These are phyloP conservation scores for Talaromyces liani DNA, from an alignment of 495 filamentous ascomycete genomes.

Conservation along the genomic window DNA sequence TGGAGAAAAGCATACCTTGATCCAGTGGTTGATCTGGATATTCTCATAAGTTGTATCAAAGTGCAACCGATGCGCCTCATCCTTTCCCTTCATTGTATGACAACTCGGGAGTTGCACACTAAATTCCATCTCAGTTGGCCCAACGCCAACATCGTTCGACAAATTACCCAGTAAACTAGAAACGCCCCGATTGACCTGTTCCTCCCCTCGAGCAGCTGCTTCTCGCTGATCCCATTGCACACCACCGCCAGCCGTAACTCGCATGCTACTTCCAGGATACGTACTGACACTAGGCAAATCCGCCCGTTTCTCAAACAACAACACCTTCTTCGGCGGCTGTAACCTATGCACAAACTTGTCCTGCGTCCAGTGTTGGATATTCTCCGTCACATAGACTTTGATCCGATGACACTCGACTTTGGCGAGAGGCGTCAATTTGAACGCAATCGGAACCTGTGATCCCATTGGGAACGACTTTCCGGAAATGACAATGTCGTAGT, in stretches of 20 bases:
- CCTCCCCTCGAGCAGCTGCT: constrained; percentile 52
- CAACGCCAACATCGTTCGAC: constrained; percentile 55
- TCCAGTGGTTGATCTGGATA: constrained; percentile 97
- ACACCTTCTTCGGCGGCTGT: constrained; percentile 73
- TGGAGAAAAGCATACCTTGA: constrained; percentile 61
- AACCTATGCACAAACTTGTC: constrained; percentile 84
- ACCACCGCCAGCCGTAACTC: constrained; percentile 76
- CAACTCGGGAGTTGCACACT: constrained; percentile 92
- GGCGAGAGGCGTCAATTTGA: constrained; percentile 91
- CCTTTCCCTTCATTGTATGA: constrained; percentile 71
- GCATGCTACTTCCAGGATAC: constrained; percentile 72
- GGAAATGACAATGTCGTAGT: constrained; percentile 98
- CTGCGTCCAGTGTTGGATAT: constrained; percentile 84
- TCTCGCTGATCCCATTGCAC: constrained; percentile 54
- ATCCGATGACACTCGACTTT: constrained; percentile 97
- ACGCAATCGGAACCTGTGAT: constrained; percentile 88
- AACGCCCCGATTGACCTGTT: constrained; percentile 43
- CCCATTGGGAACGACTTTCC: constrained; percentile 97
- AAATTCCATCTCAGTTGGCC: constrained; percentile 95
- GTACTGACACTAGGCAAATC: constrained; percentile 71
- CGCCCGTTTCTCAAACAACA: constrained; percentile 84
- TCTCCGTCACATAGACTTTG: constrained; percentile 92
- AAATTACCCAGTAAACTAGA: constrained; percentile 81
- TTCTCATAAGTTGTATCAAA: constrained; percentile 96
- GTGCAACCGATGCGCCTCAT: constrained; percentile 66